phyloP scores from a whole-genome alignment of 192 early-diverging fungal genomes.

The Entomortierella beljakovae region DNA sequence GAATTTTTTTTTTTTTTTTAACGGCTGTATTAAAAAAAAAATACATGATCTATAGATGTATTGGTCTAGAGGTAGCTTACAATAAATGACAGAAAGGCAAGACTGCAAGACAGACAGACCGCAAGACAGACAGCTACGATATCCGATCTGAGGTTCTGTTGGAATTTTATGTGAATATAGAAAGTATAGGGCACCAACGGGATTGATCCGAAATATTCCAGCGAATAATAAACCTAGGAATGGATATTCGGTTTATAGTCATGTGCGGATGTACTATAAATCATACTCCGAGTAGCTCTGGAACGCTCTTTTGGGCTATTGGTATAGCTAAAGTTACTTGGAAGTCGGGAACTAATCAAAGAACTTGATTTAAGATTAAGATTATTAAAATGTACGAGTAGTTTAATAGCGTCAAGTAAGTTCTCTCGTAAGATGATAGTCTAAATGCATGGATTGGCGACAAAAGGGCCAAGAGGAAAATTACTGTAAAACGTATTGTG shows the following conservation, averaged over 20 bases:
- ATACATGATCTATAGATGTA: too few species aligned
- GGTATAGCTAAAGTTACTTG: not conserved
- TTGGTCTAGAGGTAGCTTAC: too few species aligned
- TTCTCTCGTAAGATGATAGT: not conserved
- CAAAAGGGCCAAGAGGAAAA: not conserved
- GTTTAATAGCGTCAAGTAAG: not conserved
- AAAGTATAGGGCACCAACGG: too few species aligned
- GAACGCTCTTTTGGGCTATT: constrained; percentile 1
- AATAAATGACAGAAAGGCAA: too few species aligned
- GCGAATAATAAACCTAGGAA: not conserved
- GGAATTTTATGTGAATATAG: too few species aligned
- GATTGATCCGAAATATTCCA: not conserved
- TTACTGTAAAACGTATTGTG: not conserved
- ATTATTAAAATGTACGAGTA: not conserved
- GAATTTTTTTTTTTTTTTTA: too few species aligned
- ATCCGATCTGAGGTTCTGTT: too few species aligned
- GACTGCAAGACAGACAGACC: too few species aligned
- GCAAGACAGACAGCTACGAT: too few species aligned
- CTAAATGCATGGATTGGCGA: not conserved
- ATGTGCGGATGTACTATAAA: not conserved
- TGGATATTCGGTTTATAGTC: not conserved
- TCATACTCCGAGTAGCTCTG: constrained; percentile 1
- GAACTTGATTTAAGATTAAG: not conserved
- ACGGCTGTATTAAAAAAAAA: too few species aligned
- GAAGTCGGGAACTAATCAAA: not conserved